phyloP scores from a whole-genome alignment of 225 moss, liverwort and hornwort genomes.

The Physcomitrium patens region DNA sequence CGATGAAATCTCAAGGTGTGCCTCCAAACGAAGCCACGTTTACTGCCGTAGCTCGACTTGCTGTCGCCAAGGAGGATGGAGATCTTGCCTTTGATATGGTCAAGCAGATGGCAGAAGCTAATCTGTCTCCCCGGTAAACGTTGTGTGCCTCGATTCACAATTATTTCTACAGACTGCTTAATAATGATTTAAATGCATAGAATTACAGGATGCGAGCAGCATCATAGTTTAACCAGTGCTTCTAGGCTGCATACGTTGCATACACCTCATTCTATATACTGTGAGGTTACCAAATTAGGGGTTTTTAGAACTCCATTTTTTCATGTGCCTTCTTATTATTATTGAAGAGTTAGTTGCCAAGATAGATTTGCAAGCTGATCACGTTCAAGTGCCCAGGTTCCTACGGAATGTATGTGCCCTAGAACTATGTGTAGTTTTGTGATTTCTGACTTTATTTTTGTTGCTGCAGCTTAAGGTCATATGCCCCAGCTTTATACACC shows the following conservation, averaged over 20 bases:
- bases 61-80: conserved; percentile 84
- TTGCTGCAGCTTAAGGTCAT: conserved; percentile 77
- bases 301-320: background rate
- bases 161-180: background rate
- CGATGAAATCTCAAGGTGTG: conserved; percentile 70
- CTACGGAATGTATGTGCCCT: conserved; percentile 4
- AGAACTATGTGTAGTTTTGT: background rate
- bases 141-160: conserved; percentile 6
- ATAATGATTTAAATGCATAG: conserved; percentile 8
- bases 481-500: conserved; percentile 82
- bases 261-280: conserved; percentile 5
- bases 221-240: conserved; percentile 2
- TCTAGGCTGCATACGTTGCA: conserved; percentile 25
- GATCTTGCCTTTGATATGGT: conserved; percentile 97
- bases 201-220: conserved; percentile 15
- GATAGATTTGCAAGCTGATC: conserved; percentile 1
- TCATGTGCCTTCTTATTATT: conserved; percentile 14
- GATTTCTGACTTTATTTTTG: conserved; percentile 8
- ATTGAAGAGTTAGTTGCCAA: conserved; percentile 9
- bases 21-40: conserved; percentile 90
- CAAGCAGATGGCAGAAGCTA: conserved; percentile 88
- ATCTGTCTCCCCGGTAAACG: conserved; percentile 66
- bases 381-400: background rate
- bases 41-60: conserved; percentile 91
- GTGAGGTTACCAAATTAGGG: background rate